Conservation (phyloP, 495 filamentous ascomycete genomes). For the Penicillium desertorum region DNA sequence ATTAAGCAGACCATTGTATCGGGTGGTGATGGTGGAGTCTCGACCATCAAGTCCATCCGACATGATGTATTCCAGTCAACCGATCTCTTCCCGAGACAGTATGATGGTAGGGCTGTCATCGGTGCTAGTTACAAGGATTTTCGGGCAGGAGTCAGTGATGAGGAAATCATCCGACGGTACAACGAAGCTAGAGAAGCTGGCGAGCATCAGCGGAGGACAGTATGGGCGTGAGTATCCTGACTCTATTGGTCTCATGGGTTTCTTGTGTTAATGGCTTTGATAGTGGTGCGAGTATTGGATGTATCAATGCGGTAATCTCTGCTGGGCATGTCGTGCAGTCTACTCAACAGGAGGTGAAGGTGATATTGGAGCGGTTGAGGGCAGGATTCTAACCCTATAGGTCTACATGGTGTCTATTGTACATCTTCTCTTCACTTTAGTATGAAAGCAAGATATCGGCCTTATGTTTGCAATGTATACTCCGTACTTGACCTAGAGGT, state of each 20-base stretch:
- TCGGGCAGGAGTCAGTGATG: conserved; percentile 17
- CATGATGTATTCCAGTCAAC: conserved; percentile 29
- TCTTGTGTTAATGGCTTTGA: background rate
- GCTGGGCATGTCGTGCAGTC: conserved; percentile 19
- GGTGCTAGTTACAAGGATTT: conserved; percentile 23
- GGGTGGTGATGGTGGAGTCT: conserved; percentile 23
- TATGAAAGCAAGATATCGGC: background rate
- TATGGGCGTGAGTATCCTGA: conserved; percentile 28
- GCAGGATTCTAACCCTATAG: background rate
- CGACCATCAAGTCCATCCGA: conserved; percentile 25
- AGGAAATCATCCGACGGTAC: conserved; percentile 25
- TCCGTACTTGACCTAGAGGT: background rate
- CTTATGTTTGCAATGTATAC: background rate
- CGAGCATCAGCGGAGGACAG: conserved; percentile 21
- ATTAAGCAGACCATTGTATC: conserved; percentile 26
- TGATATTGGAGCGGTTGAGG: conserved; percentile 5
- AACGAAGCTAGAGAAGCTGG: conserved; percentile 25
- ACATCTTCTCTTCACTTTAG: background rate
- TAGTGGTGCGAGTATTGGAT: conserved; percentile 27
- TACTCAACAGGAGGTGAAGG: conserved; percentile 17
- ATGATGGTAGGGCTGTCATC: conserved; percentile 30
- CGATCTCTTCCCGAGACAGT: conserved; percentile 29
- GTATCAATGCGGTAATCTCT: conserved; percentile 20
- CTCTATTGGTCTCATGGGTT: background rate
- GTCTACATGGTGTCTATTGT: background rate